Percentiles rank a stretch among this genome's conserved stretches.
Evolutionary conservation across 352 stramenopile species (phyloP).

Genomic region (Phytophthora parvispora): DNA sequence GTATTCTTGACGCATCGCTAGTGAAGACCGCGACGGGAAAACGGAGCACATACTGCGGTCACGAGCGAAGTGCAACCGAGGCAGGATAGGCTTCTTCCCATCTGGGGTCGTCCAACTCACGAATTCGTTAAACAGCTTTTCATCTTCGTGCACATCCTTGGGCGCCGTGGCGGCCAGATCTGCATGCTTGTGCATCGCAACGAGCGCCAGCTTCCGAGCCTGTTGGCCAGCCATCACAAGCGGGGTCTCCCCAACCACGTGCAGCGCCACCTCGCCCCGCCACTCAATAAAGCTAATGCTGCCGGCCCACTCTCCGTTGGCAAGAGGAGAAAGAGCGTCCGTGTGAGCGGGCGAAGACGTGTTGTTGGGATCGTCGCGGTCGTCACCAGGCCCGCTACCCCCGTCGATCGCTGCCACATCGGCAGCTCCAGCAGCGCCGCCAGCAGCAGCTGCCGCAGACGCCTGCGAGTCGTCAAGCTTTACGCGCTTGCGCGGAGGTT

Average conservation of each 20-base stretch:
- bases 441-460: constrained; percentile 9
- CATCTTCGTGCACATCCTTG: constrained; percentile 67
- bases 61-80: constrained; percentile 78
- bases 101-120: constrained; percentile 80
- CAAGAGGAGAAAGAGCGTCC: constrained; percentile 53
- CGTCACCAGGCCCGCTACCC: constrained; percentile 17
- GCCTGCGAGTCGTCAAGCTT: constrained; percentile 56
- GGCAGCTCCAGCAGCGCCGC: constrained; percentile 4
- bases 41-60: constrained; percentile 82
- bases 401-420: constrained; percentile 32
- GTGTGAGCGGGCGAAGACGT: constrained; percentile 30
- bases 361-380: constrained; percentile 28
- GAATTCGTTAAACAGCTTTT: constrained; percentile 89
- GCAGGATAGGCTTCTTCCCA: constrained; percentile 72
- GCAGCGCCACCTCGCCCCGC: constrained; percentile 79
- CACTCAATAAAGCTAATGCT: constrained; percentile 92
- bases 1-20: constrained; percentile 85
- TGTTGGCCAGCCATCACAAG: constrained; percentile 87
- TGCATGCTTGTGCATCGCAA: constrained; percentile 62
- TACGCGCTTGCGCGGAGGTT: constrained; percentile 76
- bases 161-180: constrained; percentile 27
- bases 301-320: constrained; percentile 77
- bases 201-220: constrained; percentile 80
- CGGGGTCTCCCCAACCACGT: constrained; percentile 77
- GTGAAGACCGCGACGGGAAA: constrained; percentile 51